phyloP scores from a whole-genome alignment of 2,329 filamentous ascomycete genomes.

The Hypoxylon sp. region DNA sequence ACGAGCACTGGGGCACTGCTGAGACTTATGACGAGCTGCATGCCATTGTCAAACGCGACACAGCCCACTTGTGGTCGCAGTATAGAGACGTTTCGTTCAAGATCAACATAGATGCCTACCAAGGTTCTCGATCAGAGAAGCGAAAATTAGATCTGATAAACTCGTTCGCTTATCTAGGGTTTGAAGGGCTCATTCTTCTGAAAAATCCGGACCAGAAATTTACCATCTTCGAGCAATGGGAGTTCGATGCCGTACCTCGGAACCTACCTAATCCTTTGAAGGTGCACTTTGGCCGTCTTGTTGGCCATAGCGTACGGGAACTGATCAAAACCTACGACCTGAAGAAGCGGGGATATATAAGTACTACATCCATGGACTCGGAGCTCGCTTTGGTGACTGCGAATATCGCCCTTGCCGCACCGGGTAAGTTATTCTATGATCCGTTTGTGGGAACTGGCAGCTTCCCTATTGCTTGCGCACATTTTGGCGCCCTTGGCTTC shows the following conservation, averaged over 20 bases:
- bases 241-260: slow-evolving; percentile 65
- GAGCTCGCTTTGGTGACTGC: slow-evolving; percentile 93
- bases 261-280: slow-evolving; percentile 69
- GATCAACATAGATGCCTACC: slow-evolving; percentile 87
- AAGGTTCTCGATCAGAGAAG: slow-evolving; percentile 75
- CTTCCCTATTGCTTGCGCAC: slow-evolving; percentile 89
- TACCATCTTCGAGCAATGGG: slow-evolving; percentile 86
- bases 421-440: slow-evolving; percentile 91
- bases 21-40: slow-evolving; percentile 78
- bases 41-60: slow-evolving; percentile 70
- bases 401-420: slow-evolving; percentile 86
- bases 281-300: slow-evolving; percentile 79
- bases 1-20: slow-evolving; percentile 89
- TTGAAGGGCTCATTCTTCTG: slow-evolving; percentile 85
- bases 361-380: slow-evolving; percentile 97
- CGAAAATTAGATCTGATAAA: slow-evolving; percentile 84
- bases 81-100: slow-evolving; percentile 82
- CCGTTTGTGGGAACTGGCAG: slow-evolving; percentile 96
- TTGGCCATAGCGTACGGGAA: slow-evolving; percentile 77
- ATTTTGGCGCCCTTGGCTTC: slow-evolving; percentile 87
- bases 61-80: slow-evolving; percentile 74
- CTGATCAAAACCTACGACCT: slow-evolving; percentile 83
- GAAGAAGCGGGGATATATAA: slow-evolving; percentile 94
- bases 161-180: slow-evolving; percentile 82
- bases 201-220: slow-evolving; percentile 81